These are phyloP conservation scores for Sclerotinia minor DNA, from an alignment of 2,329 filamentous ascomycete species.

Conservation along the genomic window DNA sequence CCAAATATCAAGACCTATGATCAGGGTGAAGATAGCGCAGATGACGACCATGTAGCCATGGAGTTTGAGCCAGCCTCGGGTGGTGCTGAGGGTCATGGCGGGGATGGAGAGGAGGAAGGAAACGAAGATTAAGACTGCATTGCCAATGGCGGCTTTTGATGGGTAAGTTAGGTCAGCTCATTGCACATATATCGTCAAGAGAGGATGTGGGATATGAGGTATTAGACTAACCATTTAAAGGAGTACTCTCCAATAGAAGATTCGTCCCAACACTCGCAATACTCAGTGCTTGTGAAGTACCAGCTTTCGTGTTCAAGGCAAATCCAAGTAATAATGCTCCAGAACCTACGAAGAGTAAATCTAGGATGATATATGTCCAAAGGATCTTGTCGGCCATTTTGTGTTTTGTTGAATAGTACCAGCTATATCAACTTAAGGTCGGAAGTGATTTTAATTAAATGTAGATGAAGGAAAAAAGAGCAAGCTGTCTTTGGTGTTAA, in stretches of 20 bases:
- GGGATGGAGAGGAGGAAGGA: slow-evolving; percentile 70
- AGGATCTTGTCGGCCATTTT: slow-evolving; percentile 54
- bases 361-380: slow-evolving; percentile 51
- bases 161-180: slow-evolving; percentile 30
- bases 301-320: slow-evolving; percentile 51
- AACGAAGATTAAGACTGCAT: slow-evolving; percentile 69
- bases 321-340: slow-evolving; percentile 55
- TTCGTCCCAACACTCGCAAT: slow-evolving; percentile 52
- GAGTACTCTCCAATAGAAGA: slow-evolving; percentile 53
- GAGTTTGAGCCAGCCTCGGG: slow-evolving; percentile 68
- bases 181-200: not conserved
- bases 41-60: slow-evolving; percentile 65
- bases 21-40: slow-evolving; percentile 63
- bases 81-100: slow-evolving; percentile 65
- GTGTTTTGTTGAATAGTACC: slow-evolving; percentile 23
- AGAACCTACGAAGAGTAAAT: slow-evolving; percentile 53
- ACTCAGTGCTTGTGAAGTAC: slow-evolving; percentile 46
- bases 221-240: slow-evolving; percentile 50
- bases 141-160: slow-evolving; percentile 63
- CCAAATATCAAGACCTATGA: slow-evolving; percentile 69
- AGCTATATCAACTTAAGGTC: slow-evolving; percentile 14
- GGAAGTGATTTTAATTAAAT: not conserved
- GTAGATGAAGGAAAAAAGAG: not conserved
- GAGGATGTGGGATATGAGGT: not conserved
- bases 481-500: slow-evolving; percentile 17